Evolutionary conservation across 495 filamentous ascomycete species (phyloP), one percentile per base, ranked within the genome.

Genomic region (Penicillium longicatenatum): DNA sequence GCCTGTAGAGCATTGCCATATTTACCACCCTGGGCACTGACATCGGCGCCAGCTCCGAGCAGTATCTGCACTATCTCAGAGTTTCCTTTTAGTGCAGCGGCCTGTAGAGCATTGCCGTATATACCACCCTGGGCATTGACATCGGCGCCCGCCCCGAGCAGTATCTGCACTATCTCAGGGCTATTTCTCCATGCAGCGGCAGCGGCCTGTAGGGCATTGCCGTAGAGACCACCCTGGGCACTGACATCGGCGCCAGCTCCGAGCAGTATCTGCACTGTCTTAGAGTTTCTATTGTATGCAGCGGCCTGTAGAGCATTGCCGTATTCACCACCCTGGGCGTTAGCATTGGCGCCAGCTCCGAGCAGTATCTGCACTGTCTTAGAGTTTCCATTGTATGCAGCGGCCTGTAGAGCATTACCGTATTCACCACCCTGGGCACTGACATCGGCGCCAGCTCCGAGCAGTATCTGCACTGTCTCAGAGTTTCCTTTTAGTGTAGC

Each of bases 141-240:
- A 45, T 45, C 42, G 2, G 42, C 42, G 0, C 4, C 1, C 0
- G 17, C 17, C 0, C 20, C 42, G 7, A 45, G 42, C 11, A 45
- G 42, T 0, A 45, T 19, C 21, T 44, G 16, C 8, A 44, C 12
- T 5, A 7, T 33, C 24, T 50, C 9, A 50, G 24, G 14, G 21
- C 19, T 31, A 4, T 16, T 4, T 7, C 8, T 30, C 4, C 8
- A 30, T 30, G 21, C 4, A 44, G 3, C n/a, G 5, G 26, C 14
- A 19, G 47, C 47, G 3, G 47, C 47, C 47, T 50, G 47, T 31
- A 50, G 26, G 1, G 47, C 47, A 50, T 31, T 50, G 11, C 47
- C 26, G 30, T 50, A 22, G 0, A 8, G 0, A 6, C 42, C 42
- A 45, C 42, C 21, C 42, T 45, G 42, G 42, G 21, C 21, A 4